These are phyloP conservation scores for Magnolia changhungtana DNA, from an alignment of 164 flowering plant species.

Conservation along the genomic window DNA sequence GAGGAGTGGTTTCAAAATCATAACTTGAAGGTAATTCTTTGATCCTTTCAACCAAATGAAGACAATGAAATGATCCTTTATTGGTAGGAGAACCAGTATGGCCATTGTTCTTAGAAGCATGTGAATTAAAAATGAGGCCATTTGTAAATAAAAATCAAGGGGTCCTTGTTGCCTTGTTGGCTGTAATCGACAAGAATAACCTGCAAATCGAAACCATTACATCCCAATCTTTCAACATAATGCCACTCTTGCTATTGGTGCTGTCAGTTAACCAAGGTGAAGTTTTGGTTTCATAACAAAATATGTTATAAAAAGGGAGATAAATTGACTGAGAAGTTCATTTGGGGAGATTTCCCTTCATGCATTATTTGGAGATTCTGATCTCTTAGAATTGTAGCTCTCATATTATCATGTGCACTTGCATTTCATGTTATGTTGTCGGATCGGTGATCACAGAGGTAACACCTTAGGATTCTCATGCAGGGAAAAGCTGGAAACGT, in stretches of 20 bases:
- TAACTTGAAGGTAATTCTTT: constrained; percentile 58
- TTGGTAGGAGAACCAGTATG: too few relatives aligned
- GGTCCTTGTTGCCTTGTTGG: too few relatives aligned
- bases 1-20: constrained; percentile 86
- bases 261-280: not conserved
- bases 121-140: too few relatives aligned
- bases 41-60: not conserved
- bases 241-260: not conserved
- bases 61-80: not conserved
- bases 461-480: not conserved
- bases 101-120: too few relatives aligned
- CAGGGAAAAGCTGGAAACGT: constrained; percentile 84
- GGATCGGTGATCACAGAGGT: not conserved
- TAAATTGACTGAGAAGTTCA: too few relatives aligned
- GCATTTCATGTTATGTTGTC: not conserved
- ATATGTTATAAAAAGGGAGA: too few relatives aligned
- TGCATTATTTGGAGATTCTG: not conserved
- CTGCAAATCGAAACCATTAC: not conserved
- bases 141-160: too few relatives aligned
- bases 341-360: too few relatives aligned
- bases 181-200: not conserved
- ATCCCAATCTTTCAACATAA: too few relatives aligned
- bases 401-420: not conserved
- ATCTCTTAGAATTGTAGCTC: not conserved
- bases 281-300: not conserved